These are phyloP conservation scores for Rhodotorula sp. DNA, from an alignment of 1,284 basidiomycete genomes.

Conservation along the genomic window DNA sequence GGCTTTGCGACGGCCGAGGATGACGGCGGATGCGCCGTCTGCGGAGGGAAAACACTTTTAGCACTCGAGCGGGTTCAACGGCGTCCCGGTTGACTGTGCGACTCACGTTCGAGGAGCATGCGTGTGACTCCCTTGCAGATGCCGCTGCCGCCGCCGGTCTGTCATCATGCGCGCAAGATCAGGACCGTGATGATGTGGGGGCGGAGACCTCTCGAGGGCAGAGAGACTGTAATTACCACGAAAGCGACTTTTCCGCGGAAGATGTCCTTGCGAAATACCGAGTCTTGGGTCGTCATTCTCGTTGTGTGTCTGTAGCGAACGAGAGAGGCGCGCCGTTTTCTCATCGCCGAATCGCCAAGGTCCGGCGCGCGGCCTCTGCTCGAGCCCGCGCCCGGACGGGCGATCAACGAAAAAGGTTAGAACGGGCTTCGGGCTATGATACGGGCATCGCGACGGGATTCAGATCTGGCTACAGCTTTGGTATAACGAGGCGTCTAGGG, in stretches of 20 bases:
- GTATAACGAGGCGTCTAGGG: too few species aligned
- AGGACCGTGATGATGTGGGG: neutral
- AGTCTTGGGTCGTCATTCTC: neutral
- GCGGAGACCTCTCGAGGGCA: slow-evolving; percentile 53
- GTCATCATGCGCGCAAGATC: neutral
- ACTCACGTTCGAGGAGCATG: slow-evolving; percentile 77
- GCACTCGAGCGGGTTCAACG: neutral
- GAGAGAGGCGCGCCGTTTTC: neutral
- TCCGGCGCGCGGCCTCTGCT: too few species aligned
- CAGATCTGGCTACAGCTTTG: too few species aligned
- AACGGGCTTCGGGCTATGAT: too few species aligned
- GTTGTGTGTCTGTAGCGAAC: neutral
- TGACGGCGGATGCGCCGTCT: slow-evolving; percentile 50
- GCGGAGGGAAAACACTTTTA: neutral
- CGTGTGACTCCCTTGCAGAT: slow-evolving; percentile 89
- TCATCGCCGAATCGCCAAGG: neutral
- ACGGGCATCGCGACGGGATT: too few species aligned
- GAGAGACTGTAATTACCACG: slow-evolving; percentile 53
- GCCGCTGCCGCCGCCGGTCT: slow-evolving; percentile 36
- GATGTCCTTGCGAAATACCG: slow-evolving; percentile 71
- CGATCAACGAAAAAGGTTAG: too few species aligned
- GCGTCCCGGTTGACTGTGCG: too few species aligned
- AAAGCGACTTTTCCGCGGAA: slow-evolving; percentile 93
- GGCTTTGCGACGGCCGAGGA: slow-evolving; percentile 59
- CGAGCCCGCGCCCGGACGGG: too few species aligned